Evolutionary conservation across 73 alveolate genomes (phyloP), one percentile per base, ranked within the genome.

Genomic region (Urostyla sp.): DNA sequence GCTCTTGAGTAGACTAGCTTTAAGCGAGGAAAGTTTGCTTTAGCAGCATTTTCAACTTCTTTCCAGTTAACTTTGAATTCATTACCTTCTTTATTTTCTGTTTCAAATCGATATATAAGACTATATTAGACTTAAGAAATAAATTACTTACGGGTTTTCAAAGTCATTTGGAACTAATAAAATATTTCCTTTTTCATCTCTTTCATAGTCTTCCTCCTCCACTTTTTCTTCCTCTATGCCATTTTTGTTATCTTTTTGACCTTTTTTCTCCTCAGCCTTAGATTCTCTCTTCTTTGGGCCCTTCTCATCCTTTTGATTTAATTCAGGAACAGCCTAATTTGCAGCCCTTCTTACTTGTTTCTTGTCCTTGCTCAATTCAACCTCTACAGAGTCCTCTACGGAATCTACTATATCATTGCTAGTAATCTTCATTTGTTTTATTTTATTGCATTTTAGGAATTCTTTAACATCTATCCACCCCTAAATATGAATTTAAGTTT

Each of bases 391-490:
- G 67, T 56, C 90, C 44, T 86, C 80, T 51, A 86, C 60, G 2
- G 97, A 88, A 10, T 72, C 88, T 35, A 84, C 80, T 24, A 93
- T 49, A 52, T 91, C 95, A 20, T 78, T 95, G 49, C 67, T 75
- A 31, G 85, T 86, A 57, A 78, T 87, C 16, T 87, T 84, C 59
- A 92, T 49, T 38, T 77, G 67, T 90, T 96, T 95, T 24, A 95
- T 80, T 75, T 89, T 95, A 54, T 95, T 95, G 92, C 99, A 95
- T 67, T 95, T 93, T 58, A 95, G 60, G 66, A 97, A 73, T 21
- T 58, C 75, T 16, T 60, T 92, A 28, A 95, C 26, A 51, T 89
- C 92, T 23, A 97, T 28, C 88, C 89, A 97, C 4, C 98, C 93
- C 34, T 92, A 49, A 26, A 69, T 20, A 1, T 1, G 16, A 46